These are phyloP conservation scores for Cyclocybe aegerita DNA, from an alignment of 768 basidiomycete species.

Conservation along the genomic window DNA sequence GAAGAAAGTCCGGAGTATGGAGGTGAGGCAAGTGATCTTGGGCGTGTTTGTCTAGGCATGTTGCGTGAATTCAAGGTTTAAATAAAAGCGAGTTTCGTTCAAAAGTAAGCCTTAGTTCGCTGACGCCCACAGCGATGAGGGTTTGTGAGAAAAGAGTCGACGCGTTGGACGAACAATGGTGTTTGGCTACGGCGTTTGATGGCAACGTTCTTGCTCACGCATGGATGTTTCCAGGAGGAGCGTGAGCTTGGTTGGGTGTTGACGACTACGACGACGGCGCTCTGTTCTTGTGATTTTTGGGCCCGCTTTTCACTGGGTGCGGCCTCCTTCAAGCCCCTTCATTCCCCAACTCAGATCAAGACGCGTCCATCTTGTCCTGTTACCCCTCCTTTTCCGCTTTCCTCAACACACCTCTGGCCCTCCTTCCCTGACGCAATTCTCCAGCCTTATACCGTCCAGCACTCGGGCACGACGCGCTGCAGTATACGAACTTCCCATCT, in stretches of 20 bases:
- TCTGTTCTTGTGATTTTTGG: conserved; percentile 26
- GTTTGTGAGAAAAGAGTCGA: too few relatives aligned
- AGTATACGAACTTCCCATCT: conserved; percentile 14
- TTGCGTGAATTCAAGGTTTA: too few relatives aligned
- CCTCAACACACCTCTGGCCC: conserved; percentile 18
- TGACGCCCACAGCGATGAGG: too few relatives aligned
- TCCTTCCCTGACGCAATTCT: conserved; percentile 14
- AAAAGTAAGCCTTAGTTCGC: too few relatives aligned
- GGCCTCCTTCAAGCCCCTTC: conserved; percentile 22
- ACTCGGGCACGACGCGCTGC: conserved; percentile 18
- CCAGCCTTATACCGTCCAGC: conserved; percentile 11
- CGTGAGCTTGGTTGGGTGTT: conserved; percentile 25
- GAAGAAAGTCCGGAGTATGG: background rate
- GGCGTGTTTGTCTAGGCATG: too few relatives aligned
- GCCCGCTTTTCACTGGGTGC: conserved; percentile 32
- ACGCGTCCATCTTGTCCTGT: conserved; percentile 40
- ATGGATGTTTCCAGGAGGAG: conserved; percentile 17
- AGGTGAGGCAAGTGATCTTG: background rate
- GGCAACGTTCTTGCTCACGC: conserved; percentile 17
- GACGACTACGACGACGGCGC: conserved; percentile 36
- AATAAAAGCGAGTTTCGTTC: too few relatives aligned
- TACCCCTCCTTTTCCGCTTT: conserved; percentile 31
- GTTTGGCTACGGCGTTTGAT: conserved; percentile 17
- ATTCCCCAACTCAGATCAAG: conserved; percentile 26
- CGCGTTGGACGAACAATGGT: background rate